Evolutionary conservation across 2,329 filamentous ascomycete species (phyloP).

Genomic region (Leptographium wingfieldii): DNA sequence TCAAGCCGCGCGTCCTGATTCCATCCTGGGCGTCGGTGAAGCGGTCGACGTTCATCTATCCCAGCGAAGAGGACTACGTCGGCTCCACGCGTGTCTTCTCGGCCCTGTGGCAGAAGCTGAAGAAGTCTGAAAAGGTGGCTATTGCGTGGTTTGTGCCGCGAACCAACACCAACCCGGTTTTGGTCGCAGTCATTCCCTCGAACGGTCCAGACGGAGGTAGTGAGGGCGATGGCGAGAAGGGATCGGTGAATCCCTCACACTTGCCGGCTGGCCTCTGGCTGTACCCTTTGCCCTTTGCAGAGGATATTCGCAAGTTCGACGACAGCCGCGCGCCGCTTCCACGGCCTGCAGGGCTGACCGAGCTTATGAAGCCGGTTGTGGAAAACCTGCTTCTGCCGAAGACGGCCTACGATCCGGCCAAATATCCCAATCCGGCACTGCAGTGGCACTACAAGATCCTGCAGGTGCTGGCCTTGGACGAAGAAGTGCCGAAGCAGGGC

Average conservation of each 20-base stretch:
- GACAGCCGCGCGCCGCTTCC: conserved; percentile 38
- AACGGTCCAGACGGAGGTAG: conserved; percentile 38
- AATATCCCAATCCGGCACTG: conserved; percentile 81
- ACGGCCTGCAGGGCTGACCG: conserved; percentile 58
- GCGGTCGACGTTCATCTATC: conserved; percentile 86
- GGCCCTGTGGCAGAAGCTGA: conserved; percentile 76
- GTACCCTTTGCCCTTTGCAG: conserved; percentile 74
- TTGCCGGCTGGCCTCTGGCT: conserved; percentile 82
- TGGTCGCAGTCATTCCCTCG: conserved; percentile 74
- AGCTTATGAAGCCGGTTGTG: conserved; percentile 70
- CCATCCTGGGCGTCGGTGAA: conserved; percentile 76
- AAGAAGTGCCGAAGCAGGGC: conserved; percentile 65
- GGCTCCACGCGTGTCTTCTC: conserved; percentile 90
- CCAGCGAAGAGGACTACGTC: conserved; percentile 77
- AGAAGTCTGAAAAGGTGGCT: conserved; percentile 67
- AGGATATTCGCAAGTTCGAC: conserved; percentile 72
- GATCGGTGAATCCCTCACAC: conserved; percentile 51
- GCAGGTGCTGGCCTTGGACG: conserved; percentile 81
- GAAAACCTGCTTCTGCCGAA: conserved; percentile 83
- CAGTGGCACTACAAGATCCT: conserved; percentile 98
- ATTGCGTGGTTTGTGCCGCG: conserved; percentile 85
- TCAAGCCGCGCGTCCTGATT: conserved; percentile 67
- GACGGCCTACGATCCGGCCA: conserved; percentile 68
- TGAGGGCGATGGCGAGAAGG: conserved; percentile 25
- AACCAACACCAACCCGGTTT: conserved; percentile 61